Conservation (phyloP, 352 stramenopile genomes). For the Phytophthora hybrid region DNA sequence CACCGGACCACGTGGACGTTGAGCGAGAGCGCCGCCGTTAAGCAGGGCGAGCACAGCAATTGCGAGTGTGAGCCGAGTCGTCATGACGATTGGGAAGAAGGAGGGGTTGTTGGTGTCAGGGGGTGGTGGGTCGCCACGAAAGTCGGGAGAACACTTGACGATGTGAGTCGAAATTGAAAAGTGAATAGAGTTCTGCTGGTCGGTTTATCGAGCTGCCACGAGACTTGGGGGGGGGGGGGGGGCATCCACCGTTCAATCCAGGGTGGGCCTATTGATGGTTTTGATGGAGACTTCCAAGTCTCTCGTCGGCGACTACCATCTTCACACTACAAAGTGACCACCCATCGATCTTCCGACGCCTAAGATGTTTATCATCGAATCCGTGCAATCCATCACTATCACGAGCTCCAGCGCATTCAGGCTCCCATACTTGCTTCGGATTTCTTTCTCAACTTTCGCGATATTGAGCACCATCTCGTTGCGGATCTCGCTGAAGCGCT, state of each 20-base stretch:
- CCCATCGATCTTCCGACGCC: too few species aligned
- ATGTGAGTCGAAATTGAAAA: not conserved
- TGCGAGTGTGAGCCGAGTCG: constrained; percentile 29
- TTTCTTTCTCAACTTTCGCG: too few species aligned
- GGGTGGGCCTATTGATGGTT: too few species aligned
- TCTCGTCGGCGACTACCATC: too few species aligned
- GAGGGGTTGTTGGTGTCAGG: not conserved
- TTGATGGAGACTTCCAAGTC: too few species aligned
- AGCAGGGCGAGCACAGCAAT: constrained; percentile 26
- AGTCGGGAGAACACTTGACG: not conserved
- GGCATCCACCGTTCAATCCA: too few species aligned
- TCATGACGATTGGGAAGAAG: constrained; percentile 19
- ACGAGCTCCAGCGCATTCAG: constrained; percentile 50
- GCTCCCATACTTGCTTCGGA: constrained; percentile 11
- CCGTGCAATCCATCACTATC: constrained; percentile 59
- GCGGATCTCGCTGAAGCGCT: too few species aligned
- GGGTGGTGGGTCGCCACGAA: not conserved
- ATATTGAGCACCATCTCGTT: too few species aligned
- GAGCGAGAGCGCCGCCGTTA: constrained; percentile 19
- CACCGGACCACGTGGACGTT: constrained; percentile 29
- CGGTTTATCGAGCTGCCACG: too few species aligned
- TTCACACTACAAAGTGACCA: too few species aligned
- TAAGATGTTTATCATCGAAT: constrained; percentile 45
- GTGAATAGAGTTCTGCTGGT: not conserved
- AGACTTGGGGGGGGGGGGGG: too few species aligned